Percentiles rank a stretch among this genome's conserved stretches.
Evolutionary conservation across 768 basidiomycete species (phyloP).

Genomic region (Phylloporus arenicola): DNA sequence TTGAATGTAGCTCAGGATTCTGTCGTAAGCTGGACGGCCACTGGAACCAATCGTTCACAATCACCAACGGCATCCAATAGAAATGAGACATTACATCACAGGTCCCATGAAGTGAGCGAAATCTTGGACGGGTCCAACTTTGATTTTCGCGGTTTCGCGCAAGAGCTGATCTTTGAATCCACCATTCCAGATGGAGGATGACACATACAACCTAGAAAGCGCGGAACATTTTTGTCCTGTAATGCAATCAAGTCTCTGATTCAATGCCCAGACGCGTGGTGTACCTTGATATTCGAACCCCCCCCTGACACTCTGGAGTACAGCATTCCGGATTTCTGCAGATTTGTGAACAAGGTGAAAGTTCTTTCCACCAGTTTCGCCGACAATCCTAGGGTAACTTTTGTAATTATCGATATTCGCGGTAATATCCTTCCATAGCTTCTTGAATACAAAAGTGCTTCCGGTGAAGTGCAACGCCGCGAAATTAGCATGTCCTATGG

Average conservation of each 20-base stretch:
- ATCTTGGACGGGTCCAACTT: conserved; percentile 70
- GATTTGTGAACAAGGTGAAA: conserved; percentile 90
- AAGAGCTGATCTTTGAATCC: conserved; percentile 84
- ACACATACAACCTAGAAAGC: conserved; percentile 84
- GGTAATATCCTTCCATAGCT: conserved; percentile 95
- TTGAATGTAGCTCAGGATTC: conserved; percentile 73
- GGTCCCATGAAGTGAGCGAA: conserved; percentile 91
- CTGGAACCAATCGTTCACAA: conserved; percentile 33
- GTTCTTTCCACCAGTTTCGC: conserved; percentile 99
- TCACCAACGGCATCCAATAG: not conserved
- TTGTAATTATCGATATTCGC: conserved; percentile 82
- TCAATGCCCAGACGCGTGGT: not conserved
- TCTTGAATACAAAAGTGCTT: conserved; percentile 89
- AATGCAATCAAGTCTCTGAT: not conserved
- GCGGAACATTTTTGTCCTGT: conserved; percentile 96
- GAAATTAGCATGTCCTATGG: conserved; percentile 72
- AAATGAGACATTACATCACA: conserved; percentile 63
- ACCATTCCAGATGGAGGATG: conserved; percentile 75
- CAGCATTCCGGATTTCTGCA: conserved; percentile 88
- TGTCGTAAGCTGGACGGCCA: conserved; percentile 84
- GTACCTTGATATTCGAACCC: conserved; percentile 95
- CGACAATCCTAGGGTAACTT: conserved; percentile 91
- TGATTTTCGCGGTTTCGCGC: conserved; percentile 75
- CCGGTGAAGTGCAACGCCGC: conserved; percentile 96
- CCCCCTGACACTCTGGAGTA: conserved; percentile 76